phyloP scores from a whole-genome alignment of 2,329 filamentous ascomycete genomes.

The Xylariales sp. region DNA sequence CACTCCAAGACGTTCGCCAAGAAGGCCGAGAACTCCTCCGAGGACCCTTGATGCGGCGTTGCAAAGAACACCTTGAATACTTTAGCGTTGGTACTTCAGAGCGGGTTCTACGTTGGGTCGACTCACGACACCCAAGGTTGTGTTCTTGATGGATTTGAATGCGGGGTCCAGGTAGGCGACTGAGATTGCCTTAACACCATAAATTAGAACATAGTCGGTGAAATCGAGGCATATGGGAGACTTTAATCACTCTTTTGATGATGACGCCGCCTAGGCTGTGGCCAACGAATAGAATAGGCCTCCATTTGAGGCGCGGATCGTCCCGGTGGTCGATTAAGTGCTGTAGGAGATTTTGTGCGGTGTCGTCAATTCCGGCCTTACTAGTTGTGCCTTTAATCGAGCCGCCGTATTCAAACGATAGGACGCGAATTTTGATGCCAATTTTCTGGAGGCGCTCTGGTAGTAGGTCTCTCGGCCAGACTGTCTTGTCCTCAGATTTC shows the following conservation, averaged over 20 bases:
- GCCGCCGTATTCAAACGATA: conserved; percentile 15
- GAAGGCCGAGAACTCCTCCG: not conserved
- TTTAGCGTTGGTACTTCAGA: not conserved
- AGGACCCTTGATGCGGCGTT: not conserved
- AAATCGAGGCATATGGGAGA: not conserved
- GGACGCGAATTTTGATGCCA: conserved; percentile 4
- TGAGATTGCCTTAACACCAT: conserved; percentile 4
- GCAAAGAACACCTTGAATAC: conserved; percentile 13
- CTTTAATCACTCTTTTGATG: conserved; percentile 16
- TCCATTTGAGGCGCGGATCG: not conserved
- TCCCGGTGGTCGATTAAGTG: not conserved
- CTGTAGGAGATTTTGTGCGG: conserved; percentile 3
- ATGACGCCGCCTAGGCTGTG: conserved; percentile 12
- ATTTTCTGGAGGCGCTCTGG: conserved; percentile 6
- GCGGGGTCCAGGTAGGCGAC: not conserved
- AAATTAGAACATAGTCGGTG: not conserved
- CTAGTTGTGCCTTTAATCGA: conserved; percentile 13
- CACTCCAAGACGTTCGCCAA: conserved; percentile 1
- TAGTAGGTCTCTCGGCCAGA: conserved; percentile 19
- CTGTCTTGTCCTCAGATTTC: conserved; percentile 12
- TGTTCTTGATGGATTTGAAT: conserved; percentile 11
- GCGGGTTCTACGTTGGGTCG: not conserved
- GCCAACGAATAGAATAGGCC: conserved; percentile 17
- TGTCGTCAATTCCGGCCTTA: conserved; percentile 12
- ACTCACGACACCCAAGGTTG: conserved; percentile 15